A percentile compares a stretch with the other conserved stretches of the same genome.
These are phyloP conservation scores for Ascochyta viciae-villosae DNA, from an alignment of 2,329 filamentous ascomycete species.

Conservation along the genomic window DNA sequence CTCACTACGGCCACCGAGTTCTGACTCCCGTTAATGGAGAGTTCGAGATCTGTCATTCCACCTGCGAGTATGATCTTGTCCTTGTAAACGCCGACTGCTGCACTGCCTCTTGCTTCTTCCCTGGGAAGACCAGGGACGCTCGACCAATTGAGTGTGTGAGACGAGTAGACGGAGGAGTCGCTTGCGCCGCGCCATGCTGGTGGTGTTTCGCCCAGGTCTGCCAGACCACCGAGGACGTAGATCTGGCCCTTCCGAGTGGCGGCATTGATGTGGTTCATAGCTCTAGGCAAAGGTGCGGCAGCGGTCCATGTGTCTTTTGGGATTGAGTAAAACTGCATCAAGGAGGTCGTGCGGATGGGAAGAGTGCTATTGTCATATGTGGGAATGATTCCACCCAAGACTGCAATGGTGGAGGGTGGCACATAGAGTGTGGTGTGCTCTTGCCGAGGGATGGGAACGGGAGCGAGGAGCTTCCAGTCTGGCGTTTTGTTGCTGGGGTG, in stretches of 20 bases:
- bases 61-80: constrained; percentile 31
- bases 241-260: constrained; percentile 30
- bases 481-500: neutral
- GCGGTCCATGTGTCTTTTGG: constrained; percentile 27
- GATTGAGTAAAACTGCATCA: constrained; percentile 32
- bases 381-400: constrained; percentile 33
- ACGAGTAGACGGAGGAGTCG: constrained; percentile 24
- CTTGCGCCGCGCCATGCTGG: constrained; percentile 19
- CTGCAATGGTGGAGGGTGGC: constrained; percentile 25
- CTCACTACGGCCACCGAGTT: constrained; percentile 23
- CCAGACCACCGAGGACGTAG: constrained; percentile 34
- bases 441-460: constrained; percentile 31
- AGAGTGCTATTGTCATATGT: constrained; percentile 1
- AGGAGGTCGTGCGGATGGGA: constrained; percentile 21
- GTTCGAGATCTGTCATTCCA: constrained; percentile 23
- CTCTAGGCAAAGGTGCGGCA: constrained; percentile 21
- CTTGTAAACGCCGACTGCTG: constrained; percentile 26
- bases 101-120: constrained; percentile 27
- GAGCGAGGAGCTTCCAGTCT: constrained; percentile 24
- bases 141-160: neutral
- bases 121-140: neutral
- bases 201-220: constrained; percentile 1
- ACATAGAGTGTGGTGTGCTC: constrained; percentile 35
- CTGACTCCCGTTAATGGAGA: constrained; percentile 11
- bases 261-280: constrained; percentile 37